A percentile compares a stretch with the other conserved stretches of the same genome.
These are phyloP conservation scores for Aspergillus bombycis DNA, from an alignment of 2,329 filamentous ascomycete genomes.

Conservation along the genomic window DNA sequence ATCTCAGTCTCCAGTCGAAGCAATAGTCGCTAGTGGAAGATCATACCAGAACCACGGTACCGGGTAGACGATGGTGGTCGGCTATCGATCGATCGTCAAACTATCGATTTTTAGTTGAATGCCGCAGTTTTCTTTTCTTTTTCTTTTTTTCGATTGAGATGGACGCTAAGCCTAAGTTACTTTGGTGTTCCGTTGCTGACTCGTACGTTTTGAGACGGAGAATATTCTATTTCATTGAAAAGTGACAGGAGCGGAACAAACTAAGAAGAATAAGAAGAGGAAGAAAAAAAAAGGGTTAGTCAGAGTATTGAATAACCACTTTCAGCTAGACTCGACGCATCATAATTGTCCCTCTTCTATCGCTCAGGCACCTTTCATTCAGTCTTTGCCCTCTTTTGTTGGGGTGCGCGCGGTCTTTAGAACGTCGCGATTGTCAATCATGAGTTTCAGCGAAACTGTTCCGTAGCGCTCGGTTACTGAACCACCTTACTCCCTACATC, in stretches of 20 bases:
- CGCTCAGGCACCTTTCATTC: no score
- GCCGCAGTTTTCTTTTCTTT: no score
- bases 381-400: background rate
- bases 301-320: background rate
- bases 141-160: no score
- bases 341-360: background rate
- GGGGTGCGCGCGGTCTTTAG: background rate
- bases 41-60: constrained; percentile 13
- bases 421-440: background rate
- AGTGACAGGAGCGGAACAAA: background rate
- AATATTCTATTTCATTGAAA: background rate
- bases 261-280: background rate
- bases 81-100: constrained; percentile 19
- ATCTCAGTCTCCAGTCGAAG: background rate
- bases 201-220: background rate
- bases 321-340: background rate
- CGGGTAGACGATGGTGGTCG: background rate
- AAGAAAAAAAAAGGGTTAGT: background rate
- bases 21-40: constrained; percentile 11
- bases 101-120: constrained; percentile 18
- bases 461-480: background rate
- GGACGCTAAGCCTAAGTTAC: no score
- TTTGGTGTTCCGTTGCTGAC: background rate
- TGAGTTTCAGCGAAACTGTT: background rate
- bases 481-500: background rate